Conservation (phyloP, 176 grass and related monocot species). For the Typha latifolia region DNA sequence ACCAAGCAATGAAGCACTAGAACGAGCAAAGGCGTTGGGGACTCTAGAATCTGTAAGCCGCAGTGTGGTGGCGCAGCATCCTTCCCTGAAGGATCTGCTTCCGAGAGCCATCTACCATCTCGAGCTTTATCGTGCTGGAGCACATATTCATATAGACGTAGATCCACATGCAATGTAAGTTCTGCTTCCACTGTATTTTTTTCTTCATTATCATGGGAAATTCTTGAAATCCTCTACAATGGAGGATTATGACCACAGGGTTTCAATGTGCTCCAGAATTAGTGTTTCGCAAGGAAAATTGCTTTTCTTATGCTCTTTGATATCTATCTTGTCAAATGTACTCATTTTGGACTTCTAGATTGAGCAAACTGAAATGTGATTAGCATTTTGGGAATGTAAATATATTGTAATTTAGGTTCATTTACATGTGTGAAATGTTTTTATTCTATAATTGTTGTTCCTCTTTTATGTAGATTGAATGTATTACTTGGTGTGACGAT, state of each 20-base stretch:
- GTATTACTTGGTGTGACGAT: no score
- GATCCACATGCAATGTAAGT: neutral
- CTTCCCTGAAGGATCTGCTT: conserved; percentile 10
- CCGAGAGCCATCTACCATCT: conserved; percentile 17
- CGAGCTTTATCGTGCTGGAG: conserved; percentile 7
- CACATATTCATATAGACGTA: neutral
- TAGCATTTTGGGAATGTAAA: neutral
- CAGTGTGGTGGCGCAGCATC: neutral
- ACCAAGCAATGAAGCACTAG: conserved; percentile 15
- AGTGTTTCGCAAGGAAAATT: no score
- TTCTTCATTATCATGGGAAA: neutral
- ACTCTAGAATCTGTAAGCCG: neutral
- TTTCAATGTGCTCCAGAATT: neutral
- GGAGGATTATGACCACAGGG: neutral
- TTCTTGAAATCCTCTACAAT: neutral
- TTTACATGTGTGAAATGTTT: no score
- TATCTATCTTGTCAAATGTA: no score
- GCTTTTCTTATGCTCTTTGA: no score
- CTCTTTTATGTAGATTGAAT: no score
- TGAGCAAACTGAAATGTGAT: neutral
- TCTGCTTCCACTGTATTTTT: neutral
- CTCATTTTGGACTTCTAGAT: neutral
- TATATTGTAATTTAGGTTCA: neutral
- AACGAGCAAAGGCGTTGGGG: conserved; percentile 10
- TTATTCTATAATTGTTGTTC: no score